Base-by-base conservation (phyloP, 2,329 filamentous ascomycete species). In the Bipolaris cookei region DNA sequence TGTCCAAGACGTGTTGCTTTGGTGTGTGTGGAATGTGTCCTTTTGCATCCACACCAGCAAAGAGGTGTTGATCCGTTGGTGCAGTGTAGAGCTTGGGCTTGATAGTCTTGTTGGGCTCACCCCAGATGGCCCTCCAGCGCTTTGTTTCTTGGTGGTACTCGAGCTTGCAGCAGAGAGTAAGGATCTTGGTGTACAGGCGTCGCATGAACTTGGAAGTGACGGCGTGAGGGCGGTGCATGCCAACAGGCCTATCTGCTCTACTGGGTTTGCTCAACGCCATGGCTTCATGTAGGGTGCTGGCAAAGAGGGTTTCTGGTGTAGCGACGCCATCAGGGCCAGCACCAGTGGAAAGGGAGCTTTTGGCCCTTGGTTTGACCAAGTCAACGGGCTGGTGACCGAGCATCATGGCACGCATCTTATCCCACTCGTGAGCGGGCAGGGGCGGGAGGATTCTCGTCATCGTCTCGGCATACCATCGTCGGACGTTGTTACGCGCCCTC, bases 181-280 rank as follows among this genome's bases (percentile, higher is more conserved):
- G 77, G 6, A 83, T 66, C 21, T 67, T 69, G 4, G 68, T 62
- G 72, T 81, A 83, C 14, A 83, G 58, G 30, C 80, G 73, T 50
- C 71, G 71, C 81, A 84, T 82, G 54, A 75, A 78, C 8, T 78
- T 75, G 10, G 69, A 58, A 1, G 75, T 81, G 32, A 83, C 70
- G n/a, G 47, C 58, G 51, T 78, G 77, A 1, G 73, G 74, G 2
- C 67, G 59, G 4, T 68, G 44, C 20, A 61, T 56, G 41, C 66
- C 69, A 23, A 58, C 58, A 1, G 65, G 68, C 38, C 43, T 62
- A 41, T 72, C 58, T 54, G 66, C 70, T 23, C 65, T 66, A 56
- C 58, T 70, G 4, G 63, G 71, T 50, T 69, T 74, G 47, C 69
- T 56, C 46, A 71, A 23, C 4, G 61, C 59, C 4, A 77, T 55